Base-by-base conservation (phyloP, 495 filamentous ascomycete species). In the Penicillium antarcticum region DNA sequence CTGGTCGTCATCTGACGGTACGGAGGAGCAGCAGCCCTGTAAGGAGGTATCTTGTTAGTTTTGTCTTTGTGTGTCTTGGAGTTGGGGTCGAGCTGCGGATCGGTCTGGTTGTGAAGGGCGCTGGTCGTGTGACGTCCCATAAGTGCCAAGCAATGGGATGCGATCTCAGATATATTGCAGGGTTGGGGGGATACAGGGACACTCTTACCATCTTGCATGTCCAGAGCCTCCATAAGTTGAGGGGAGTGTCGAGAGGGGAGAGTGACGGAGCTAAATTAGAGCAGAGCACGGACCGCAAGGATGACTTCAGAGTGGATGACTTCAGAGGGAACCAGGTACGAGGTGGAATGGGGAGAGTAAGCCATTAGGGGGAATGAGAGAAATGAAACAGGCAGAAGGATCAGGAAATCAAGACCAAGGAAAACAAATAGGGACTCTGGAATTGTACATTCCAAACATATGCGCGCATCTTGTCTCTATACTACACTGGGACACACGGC, bases 11-110 rank as follows among this genome's bases (percentile, higher is more conserved):
- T 69, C 62, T 65, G 70, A 73, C 51, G 53, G 52, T 21, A 53
- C 45, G 38, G 72, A 75, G 32, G 67, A 63, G 56, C 68, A 72
- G 58, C 72, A 75, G 60, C 72, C 72, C 72, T 75, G 35, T 16
- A 18, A 11, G 7, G 18, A 8, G 16, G 31, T 18, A 23, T n/a
- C 2, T 6, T 34, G 46, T 56, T 45, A 54, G 52, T 47, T 47
- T 24, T 24, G 23, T 12, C 21, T 32, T 21, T 45, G 33, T 45
- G 3, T 14, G n/a, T 33, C 40, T 29, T 16, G 18, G 9, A 14
- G 36, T 34, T 41, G 23, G 31, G 18, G 34, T 29, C 17, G 34
- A 31, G 26, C 8, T 29, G 26, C 5, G 8, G n/a, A 43, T 19
- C 21, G 19, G 47, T 36, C 32, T 26, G 47, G 35, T 34, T 16